Evolutionary conservation across 2,329 filamentous ascomycete genomes (phyloP).

Genomic region (Epichloe festucae): DNA sequence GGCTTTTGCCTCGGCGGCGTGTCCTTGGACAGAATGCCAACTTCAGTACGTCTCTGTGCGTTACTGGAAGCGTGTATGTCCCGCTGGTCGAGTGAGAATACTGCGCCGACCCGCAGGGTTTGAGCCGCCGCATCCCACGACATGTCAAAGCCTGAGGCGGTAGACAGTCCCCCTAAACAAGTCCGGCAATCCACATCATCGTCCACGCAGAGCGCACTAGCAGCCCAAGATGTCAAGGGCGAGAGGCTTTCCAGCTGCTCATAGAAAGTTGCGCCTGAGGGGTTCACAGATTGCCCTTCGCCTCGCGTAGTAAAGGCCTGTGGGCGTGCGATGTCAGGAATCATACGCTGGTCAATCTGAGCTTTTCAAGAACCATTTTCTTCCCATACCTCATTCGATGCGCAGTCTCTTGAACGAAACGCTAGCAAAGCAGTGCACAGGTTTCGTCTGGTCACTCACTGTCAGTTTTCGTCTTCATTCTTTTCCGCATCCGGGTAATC

Average conservation of each 20-base stretch:
- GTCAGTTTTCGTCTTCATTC: background rate
- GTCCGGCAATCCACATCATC: conserved; percentile 35
- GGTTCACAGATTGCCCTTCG: background rate
- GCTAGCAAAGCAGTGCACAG: conserved; percentile 47
- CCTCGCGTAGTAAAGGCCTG: conserved; percentile 49
- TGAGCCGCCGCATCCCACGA: conserved; percentile 61
- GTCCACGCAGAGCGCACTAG: conserved; percentile 36
- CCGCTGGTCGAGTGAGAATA: conserved; percentile 42
- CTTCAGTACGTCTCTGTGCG: conserved; percentile 50
- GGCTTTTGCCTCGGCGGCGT: conserved; percentile 43
- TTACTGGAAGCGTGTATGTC: conserved; percentile 27
- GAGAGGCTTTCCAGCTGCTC: conserved; percentile 45
- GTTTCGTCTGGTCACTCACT: conserved; percentile 7
- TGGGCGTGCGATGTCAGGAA: conserved; percentile 13
- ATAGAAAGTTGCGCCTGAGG: conserved; percentile 37
- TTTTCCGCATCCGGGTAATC: background rate
- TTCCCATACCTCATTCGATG: conserved; percentile 14
- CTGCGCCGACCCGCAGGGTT: conserved; percentile 48
- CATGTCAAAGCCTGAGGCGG: conserved; percentile 58
- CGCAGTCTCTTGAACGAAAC: conserved; percentile 47
- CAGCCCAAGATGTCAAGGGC: conserved; percentile 39
- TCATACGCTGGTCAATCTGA: background rate
- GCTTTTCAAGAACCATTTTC: background rate
- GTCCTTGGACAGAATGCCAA: conserved; percentile 64
- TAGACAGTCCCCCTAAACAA: conserved; percentile 28